These are phyloP conservation scores for Diplogelasinospora grovesii DNA, from an alignment of 495 filamentous ascomycete genomes.

Conservation along the genomic window DNA sequence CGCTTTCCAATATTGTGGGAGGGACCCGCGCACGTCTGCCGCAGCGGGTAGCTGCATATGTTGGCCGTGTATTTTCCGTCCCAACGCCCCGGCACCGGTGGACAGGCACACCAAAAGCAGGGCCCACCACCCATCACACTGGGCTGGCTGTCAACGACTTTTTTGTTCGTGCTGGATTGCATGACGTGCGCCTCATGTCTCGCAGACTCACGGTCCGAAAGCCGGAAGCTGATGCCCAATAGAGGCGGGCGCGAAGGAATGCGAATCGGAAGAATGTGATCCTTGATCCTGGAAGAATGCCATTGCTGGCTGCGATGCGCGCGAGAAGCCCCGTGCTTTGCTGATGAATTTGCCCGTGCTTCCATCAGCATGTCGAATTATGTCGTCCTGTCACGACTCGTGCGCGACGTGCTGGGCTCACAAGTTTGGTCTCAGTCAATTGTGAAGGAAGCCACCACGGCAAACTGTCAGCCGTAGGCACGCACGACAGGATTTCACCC, in stretches of 20 bases:
- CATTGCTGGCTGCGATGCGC: background rate
- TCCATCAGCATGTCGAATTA: background rate
- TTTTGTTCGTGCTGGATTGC: background rate
- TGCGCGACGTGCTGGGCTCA: no score
- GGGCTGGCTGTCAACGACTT: background rate
- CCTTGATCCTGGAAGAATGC: slow-evolving; percentile 3
- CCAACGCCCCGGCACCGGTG: slow-evolving; percentile 7
- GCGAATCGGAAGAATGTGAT: background rate
- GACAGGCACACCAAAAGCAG: slow-evolving; percentile 1
- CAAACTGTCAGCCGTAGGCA: no score
- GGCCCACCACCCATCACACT: no score
- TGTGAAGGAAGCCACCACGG: no score
- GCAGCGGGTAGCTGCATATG: slow-evolving; percentile 15
- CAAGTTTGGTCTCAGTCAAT: no score
- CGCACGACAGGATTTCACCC: background rate
- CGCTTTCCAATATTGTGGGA: slow-evolving; percentile 11
- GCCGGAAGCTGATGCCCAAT: background rate
- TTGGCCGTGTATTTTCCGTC: slow-evolving; percentile 1
- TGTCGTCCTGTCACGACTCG: no score
- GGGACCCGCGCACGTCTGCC: slow-evolving; percentile 1
- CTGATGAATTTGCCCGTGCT: background rate
- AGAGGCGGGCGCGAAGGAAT: background rate
- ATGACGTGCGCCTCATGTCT: slow-evolving; percentile 10
- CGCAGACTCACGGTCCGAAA: background rate
- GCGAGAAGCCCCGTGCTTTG: background rate